Evolutionary conservation across 768 basidiomycete genomes (phyloP).

Genomic region (Neoboletus magnificus): DNA sequence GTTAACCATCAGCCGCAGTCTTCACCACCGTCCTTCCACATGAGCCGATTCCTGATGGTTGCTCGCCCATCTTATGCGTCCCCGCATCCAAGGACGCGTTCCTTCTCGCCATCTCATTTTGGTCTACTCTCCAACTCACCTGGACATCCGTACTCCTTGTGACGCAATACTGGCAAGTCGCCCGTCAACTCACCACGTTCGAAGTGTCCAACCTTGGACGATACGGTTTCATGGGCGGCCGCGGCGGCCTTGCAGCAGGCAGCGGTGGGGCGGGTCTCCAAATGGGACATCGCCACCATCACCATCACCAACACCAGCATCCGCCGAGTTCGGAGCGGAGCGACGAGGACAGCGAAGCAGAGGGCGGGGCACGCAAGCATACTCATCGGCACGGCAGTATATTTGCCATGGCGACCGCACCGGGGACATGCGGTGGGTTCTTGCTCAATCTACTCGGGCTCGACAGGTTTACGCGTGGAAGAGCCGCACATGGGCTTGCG

Average conservation of each 20-base stretch:
- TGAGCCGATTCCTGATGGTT: constrained; percentile 12
- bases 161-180: constrained; percentile 89
- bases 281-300: constrained; percentile 70
- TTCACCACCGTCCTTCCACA: constrained; percentile 43
- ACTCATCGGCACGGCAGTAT: constrained; percentile 42
- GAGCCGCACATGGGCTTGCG: constrained; percentile 82
- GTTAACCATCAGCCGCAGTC: constrained; percentile 37
- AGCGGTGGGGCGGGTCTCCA: constrained; percentile 58
- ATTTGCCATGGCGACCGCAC: constrained; percentile 33
- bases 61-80: constrained; percentile 51
- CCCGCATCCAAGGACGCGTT: constrained; percentile 75
- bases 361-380: constrained; percentile 39
- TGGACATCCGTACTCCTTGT: constrained; percentile 90
- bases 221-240: constrained; percentile 96
- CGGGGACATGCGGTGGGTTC: constrained; percentile 49
- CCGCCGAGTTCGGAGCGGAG: constrained; percentile 42
- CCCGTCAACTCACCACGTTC: constrained; percentile 91
- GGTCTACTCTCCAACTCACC: constrained; percentile 91
- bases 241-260: constrained; percentile 62
- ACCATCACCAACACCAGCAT: constrained; percentile 20
- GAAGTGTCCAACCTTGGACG: constrained; percentile 95
- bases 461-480: constrained; percentile 90
- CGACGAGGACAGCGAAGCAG: constrained; percentile 40
- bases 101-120: constrained; percentile 74
- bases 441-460: constrained; percentile 89